Base-by-base conservation (phyloP, 2,329 filamentous ascomycete genomes). In the Alternaria arborescens region DNA sequence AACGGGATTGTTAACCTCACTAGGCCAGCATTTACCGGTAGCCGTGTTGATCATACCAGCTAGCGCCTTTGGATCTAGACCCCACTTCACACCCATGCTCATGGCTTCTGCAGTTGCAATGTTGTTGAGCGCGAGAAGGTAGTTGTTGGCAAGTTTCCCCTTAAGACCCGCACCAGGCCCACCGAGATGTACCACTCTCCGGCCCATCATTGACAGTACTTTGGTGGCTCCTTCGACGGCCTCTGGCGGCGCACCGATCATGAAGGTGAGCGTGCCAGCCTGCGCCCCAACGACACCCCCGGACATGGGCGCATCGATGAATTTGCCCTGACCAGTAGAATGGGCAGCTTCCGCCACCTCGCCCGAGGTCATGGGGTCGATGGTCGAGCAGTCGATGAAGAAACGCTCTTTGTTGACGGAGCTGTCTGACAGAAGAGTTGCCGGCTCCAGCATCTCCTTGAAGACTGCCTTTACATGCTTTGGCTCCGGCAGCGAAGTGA, bases 81-180 rank as follows among this genome's bases (percentile, higher is more conserved):
- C 88, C 85, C 86, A 89, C 51, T 83, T 81, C 38, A 89, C 82
- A 5, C 87, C 88, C 74, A 90, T 83, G 61, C 87, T 88, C 87
- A 90, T 89, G 7, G 87, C 88, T 72, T 90, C 88, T 4, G 86
- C 86, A 0, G 87, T 88, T 3, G 87, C 88, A 60, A 90, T 93
- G 80, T 99, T 99, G 83, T 93, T 96, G 69, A 98, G 88, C 4
- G 94, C 94, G 4, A 99, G 84, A 28, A 98, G 87, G 78, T 99
- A 99, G 80, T 99, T 99, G 82, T 99, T 99, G 54, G 94, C 94
- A 32, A 99, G 85, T 81, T 99, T 99, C 40, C 91, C 95, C 11
- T 93, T 91, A 1, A 99, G 85, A 0, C 95, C 95, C 3, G 92
- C 87, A 11, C 93, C 94, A 68, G 96, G 93, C 0, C 84, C 84